phyloP scores from a whole-genome alignment of 1,284 basidiomycete genomes.

The Pisolithus thermaeus region DNA sequence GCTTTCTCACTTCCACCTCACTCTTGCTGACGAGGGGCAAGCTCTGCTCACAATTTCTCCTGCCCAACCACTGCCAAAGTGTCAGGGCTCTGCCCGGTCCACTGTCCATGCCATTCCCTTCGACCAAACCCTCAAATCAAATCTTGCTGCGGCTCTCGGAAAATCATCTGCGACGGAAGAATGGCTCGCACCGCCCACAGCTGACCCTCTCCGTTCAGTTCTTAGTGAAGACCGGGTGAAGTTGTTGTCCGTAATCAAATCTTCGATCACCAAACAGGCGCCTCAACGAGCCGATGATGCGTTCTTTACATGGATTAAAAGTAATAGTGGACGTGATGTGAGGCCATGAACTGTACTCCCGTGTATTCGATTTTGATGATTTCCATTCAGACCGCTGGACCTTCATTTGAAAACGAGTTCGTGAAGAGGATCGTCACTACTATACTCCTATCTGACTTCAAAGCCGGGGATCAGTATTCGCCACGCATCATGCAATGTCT shows the following conservation, averaged over 20 bases:
- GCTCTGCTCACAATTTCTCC: conserved; percentile 52
- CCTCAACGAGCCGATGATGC: conserved; percentile 38
- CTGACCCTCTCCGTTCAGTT: conserved; percentile 2
- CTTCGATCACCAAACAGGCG: conserved; percentile 27
- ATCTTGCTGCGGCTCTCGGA: conserved; percentile 57
- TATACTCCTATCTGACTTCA: conserved; percentile 35
- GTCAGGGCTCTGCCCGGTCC: conserved; percentile 31
- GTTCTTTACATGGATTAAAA: conserved; percentile 48
- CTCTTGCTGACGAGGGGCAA: conserved; percentile 39
- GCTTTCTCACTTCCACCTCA: conserved; percentile 28
- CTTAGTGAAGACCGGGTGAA: conserved; percentile 31
- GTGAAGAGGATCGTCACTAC: conserved; percentile 50
- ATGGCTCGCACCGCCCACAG: conserved; percentile 37
- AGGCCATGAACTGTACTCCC: conserved; percentile 7
- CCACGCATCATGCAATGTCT: conserved; percentile 51
- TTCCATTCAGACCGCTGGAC: conserved; percentile 16
- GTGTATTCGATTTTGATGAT: conserved; percentile 3
- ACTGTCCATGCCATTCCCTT: conserved; percentile 55
- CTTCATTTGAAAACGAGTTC: conserved; percentile 42
- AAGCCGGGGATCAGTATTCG: conserved; percentile 26
- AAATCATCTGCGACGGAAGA: conserved; percentile 39
- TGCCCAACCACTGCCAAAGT: conserved; percentile 12
- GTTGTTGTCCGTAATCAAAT: conserved; percentile 34
- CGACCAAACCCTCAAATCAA: conserved; percentile 45
- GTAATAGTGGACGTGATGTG: conserved; percentile 22